Percentiles rank a stretch among this genome's conserved stretches.
phyloP scores from a whole-genome alignment of 2,329 filamentous ascomycete genomes.

The Venturia pyrina region DNA sequence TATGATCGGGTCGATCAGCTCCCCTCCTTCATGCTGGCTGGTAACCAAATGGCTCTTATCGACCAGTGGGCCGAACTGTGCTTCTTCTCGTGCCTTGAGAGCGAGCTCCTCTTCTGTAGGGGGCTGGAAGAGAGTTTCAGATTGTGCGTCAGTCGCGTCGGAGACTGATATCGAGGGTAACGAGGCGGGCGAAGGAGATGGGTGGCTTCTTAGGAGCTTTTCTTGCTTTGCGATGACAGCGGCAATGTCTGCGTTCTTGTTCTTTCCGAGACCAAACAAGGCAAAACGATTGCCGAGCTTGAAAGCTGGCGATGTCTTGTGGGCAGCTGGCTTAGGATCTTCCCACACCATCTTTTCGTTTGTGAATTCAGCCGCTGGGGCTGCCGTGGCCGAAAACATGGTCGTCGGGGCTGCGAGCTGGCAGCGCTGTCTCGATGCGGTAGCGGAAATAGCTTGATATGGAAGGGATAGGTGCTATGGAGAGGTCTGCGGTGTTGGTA shows the following conservation, averaged over 20 bases:
- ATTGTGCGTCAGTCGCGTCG: slow-evolving; percentile 59
- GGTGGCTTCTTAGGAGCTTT: slow-evolving; percentile 5
- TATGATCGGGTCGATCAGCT: slow-evolving; percentile 73
- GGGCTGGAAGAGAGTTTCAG: slow-evolving; percentile 78
- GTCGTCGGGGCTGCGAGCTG: neutral
- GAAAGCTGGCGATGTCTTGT: slow-evolving; percentile 1
- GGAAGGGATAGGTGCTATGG: neutral
- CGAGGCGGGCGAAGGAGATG: slow-evolving; percentile 37
- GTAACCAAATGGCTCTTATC: slow-evolving; percentile 77
- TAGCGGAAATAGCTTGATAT: neutral
- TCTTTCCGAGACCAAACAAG: slow-evolving; percentile 1
- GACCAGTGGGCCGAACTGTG: slow-evolving; percentile 81
- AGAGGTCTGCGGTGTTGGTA: neutral
- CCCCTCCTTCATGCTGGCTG: slow-evolving; percentile 73
- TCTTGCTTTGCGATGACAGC: slow-evolving; percentile 11
- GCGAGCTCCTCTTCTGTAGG: slow-evolving; percentile 75
- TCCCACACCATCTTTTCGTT: slow-evolving; percentile 10
- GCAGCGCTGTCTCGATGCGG: neutral
- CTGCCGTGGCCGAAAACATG: slow-evolving; percentile 8
- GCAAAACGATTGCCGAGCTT: slow-evolving; percentile 10
- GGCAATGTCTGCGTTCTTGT: slow-evolving; percentile 4
- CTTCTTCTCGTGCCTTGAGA: slow-evolving; percentile 65
- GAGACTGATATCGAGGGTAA: slow-evolving; percentile 88
- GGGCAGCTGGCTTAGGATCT: neutral
- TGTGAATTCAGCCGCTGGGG: slow-evolving; percentile 8